Conservation (phyloP, 805 yeast species). For the Candida stauntonica region DNA sequence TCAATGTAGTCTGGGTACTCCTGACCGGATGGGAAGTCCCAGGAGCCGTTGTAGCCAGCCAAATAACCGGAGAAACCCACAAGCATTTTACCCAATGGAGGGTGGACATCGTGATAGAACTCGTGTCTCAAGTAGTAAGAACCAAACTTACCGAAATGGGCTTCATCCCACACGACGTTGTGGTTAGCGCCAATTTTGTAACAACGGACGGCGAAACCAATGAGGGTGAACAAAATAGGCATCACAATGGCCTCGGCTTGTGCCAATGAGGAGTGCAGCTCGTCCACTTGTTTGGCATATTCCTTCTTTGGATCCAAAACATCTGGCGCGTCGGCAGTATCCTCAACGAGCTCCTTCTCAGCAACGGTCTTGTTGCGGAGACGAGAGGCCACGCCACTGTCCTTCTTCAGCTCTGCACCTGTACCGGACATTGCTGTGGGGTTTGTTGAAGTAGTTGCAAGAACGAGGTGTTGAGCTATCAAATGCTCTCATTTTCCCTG, state of each 20-base stretch:
- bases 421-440: slow-evolving; percentile 15
- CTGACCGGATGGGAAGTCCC: slow-evolving; percentile 82
- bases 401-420: slow-evolving; percentile 14
- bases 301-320: slow-evolving; percentile 20
- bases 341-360: too few relatives aligned
- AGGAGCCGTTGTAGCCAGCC: slow-evolving; percentile 84
- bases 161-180: slow-evolving; percentile 94
- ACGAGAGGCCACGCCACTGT: slow-evolving; percentile 15
- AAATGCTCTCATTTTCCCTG: too few relatives aligned
- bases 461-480: too few relatives aligned
- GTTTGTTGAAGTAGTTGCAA: too few relatives aligned
- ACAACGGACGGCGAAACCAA: slow-evolving; percentile 72
- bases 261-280: slow-evolving; percentile 18
- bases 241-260: slow-evolving; percentile 36
- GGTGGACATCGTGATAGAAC: slow-evolving; percentile 95
- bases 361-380: slow-evolving; percentile 22
- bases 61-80: slow-evolving; percentile 84
- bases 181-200: slow-evolving; percentile 67
- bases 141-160: slow-evolving; percentile 96
- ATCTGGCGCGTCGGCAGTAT: too few relatives aligned
- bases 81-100: slow-evolving; percentile 93
- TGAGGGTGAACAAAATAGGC: slow-evolving; percentile 60
- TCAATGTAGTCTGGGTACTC: slow-evolving; percentile 73
- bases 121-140: slow-evolving; percentile 84
- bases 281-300: slow-evolving; percentile 15